phyloP scores from a whole-genome alignment of 1,284 basidiomycete species.

The Cystobasidium slooffiae region DNA sequence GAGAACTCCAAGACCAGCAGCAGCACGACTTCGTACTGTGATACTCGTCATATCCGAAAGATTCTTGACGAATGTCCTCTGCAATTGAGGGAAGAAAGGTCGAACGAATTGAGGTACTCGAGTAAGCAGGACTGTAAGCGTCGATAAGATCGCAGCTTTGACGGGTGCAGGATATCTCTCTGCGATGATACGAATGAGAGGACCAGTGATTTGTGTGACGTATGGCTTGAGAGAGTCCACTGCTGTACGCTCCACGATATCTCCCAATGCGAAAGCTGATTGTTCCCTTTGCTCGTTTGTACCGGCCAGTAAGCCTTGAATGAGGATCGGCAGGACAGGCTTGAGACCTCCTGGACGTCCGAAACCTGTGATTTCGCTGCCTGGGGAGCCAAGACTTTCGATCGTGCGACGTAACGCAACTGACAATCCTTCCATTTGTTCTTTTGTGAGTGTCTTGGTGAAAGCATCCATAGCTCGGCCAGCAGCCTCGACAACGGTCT shows the following conservation, averaged over 20 bases:
- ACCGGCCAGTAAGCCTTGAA: conserved; percentile 53
- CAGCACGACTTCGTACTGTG: conserved; percentile 80
- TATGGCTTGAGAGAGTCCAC: conserved; percentile 91
- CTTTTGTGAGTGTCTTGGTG: conserved; percentile 88
- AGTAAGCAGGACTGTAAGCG: conserved; percentile 78
- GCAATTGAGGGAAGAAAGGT: conserved; percentile 97
- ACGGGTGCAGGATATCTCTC: conserved; percentile 78
- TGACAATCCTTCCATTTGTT: conserved; percentile 85
- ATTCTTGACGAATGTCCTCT: conserved; percentile 95
- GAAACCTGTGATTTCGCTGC: conserved; percentile 81
- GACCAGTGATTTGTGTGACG: conserved; percentile 91
- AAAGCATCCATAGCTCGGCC: conserved; percentile 84
- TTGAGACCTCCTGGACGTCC: conserved; percentile 87
- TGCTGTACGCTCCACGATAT: conserved; percentile 87
- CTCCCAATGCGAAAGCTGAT: conserved; percentile 91
- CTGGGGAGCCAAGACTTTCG: conserved; percentile 80
- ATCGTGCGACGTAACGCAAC: conserved; percentile 86
- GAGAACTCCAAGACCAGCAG: conserved; percentile 81
- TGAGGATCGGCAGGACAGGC: conserved; percentile 66
- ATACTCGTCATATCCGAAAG: conserved; percentile 77
- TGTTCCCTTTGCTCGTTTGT: conserved; percentile 71
- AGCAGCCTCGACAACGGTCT: conserved; percentile 77
- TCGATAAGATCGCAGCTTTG: conserved; percentile 83
- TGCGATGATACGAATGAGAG: conserved; percentile 53
- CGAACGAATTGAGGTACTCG: conserved; percentile 87